Evolutionary conservation across 768 basidiomycete species (phyloP).

Genomic region (Collybia mongolica): DNA sequence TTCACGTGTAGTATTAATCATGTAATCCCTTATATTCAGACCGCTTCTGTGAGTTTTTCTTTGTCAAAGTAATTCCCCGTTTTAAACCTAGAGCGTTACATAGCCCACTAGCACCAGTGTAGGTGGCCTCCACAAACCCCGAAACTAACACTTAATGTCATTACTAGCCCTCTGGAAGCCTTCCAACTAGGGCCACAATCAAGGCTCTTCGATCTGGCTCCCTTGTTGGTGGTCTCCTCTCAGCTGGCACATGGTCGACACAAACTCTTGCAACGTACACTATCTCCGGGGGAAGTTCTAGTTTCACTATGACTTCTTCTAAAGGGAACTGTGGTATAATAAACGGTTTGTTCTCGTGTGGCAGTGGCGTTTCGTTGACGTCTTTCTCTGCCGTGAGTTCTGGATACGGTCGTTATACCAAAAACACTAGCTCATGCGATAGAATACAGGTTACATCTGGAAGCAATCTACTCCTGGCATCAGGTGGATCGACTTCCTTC

Average conservation of each 20-base stretch:
- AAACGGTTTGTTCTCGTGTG: constrained; percentile 46
- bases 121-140: background rate
- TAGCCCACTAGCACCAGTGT: constrained; percentile 8
- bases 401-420: background rate
- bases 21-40: no score
- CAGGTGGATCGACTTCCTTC: constrained; percentile 47
- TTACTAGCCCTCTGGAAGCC: constrained; percentile 13
- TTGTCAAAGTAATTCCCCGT: no score
- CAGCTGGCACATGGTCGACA: constrained; percentile 57
- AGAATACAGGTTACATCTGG: constrained; percentile 45
- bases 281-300: constrained; percentile 41
- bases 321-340: constrained; percentile 58
- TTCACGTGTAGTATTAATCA: no score
- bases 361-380: constrained; percentile 44
- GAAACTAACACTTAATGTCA: background rate
- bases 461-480: constrained; percentile 45
- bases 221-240: constrained; percentile 49
- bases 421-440: constrained; percentile 1
- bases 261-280: constrained; percentile 60
- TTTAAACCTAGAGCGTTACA: no score
- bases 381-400: constrained; percentile 51
- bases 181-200: constrained; percentile 50
- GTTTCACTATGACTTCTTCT: constrained; percentile 58
- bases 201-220: constrained; percentile 34
- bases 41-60: no score